Base-by-base conservation (phyloP, 2,329 filamentous ascomycete species). In the Diaporthe caulivora region DNA sequence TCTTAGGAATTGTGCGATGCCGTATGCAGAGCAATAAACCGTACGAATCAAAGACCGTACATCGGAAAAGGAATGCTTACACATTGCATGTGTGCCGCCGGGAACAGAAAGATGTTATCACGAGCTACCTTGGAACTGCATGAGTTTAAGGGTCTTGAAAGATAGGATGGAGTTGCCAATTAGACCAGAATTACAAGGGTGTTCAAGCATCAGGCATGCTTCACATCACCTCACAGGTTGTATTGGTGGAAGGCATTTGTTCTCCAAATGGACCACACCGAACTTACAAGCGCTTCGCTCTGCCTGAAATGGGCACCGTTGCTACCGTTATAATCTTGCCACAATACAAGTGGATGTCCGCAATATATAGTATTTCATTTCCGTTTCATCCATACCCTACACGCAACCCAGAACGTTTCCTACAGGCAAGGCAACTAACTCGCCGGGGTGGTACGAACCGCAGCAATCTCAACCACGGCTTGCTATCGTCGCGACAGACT, bases 241-340 rank as follows among this genome's bases (percentile, higher is more conserved):
- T 37, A 49, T 37, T 67, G 62, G 26, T 67, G 62, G 62, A 53
- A 24, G 44, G n/a, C 47, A 67, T 53, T 21, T 67, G 31, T 67
- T 67, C 62, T 67, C 62, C 31, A 67, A 67, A 67, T 4, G 31
- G 31, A 40, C 62, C 37, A 26, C 29, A 65, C 62, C 44, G 31
- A 53, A 53, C 9, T 65, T 26, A 18, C 62, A 67, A 40, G 34
- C 44, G 37, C 29, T 7, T 51, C 44, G 42, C 62, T 51, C 44
- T 65, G 44, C 26, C 62, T n/a, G 15, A 65, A 51, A 65, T 21
- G 44, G 62, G 62, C 62, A 65, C 31, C 62, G 18, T 53, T 67
- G 62, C 62, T 53, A 67, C n/a, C 26, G 62, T 67, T 47, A 67
- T 47, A 67, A 11, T 67, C 62, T 67, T 67, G 62, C 18, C 62